These are phyloP conservation scores for Leccinum uliginosum DNA, from an alignment of 768 basidiomycete species.

Conservation along the genomic window DNA sequence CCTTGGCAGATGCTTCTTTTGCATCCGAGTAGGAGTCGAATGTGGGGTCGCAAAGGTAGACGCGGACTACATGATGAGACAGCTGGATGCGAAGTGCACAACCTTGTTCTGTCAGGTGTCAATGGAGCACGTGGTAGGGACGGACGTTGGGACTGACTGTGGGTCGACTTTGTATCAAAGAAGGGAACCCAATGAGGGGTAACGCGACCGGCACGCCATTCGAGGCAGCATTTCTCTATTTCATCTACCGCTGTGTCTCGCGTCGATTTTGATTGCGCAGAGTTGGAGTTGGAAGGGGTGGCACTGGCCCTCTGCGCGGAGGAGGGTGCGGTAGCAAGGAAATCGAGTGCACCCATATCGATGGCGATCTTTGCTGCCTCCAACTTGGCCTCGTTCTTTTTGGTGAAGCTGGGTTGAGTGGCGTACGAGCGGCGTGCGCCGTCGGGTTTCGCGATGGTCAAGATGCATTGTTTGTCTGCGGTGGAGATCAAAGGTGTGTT, in stretches of 20 bases:
- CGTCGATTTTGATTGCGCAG: background rate
- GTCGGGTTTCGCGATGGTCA: conserved; percentile 56
- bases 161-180: conserved; percentile 40
- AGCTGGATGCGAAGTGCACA: conserved; percentile 55
- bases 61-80: conserved; percentile 43
- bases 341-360: conserved; percentile 57
- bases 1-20: conserved; percentile 47
- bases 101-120: conserved; percentile 40
- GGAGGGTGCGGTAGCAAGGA: conserved; percentile 38
- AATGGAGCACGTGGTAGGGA: background rate
- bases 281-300: background rate
- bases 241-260: conserved; percentile 26
- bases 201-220: conserved; percentile 51
- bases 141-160: conserved; percentile 33
- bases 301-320: background rate
- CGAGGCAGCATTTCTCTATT: conserved; percentile 51
- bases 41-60: conserved; percentile 47
- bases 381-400: conserved; percentile 50
- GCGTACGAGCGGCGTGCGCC: conserved; percentile 50
- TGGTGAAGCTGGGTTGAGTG: conserved; percentile 40
- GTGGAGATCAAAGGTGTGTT: conserved; percentile 2
- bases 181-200: conserved; percentile 52
- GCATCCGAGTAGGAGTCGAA: conserved; percentile 43
- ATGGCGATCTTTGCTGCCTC: conserved; percentile 52
- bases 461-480: conserved; percentile 54